Base-by-base conservation (phyloP, 148 eudicot genomes). In the Silene conica region DNA sequence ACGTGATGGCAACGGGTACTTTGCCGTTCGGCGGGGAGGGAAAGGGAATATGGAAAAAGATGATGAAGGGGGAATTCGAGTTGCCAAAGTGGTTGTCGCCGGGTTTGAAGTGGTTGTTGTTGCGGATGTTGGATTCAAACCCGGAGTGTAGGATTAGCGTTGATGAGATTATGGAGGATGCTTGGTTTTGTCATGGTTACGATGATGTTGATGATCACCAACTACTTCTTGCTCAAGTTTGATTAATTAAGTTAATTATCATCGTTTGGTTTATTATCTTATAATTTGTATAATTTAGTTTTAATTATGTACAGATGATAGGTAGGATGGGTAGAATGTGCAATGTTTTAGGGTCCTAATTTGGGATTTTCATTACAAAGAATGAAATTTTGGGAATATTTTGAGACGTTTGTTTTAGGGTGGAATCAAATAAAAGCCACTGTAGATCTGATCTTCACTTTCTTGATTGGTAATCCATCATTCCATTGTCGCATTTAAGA, bases 81-180 rank as follows among this genome's bases (percentile, higher is more conserved):
- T 74, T 89, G 67, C 92, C 92, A 0, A 83, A 86, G 38, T 85
- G 87, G 89, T 84, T 80, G 74, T 84, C 93, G 1, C 84, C 93
- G 3, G 89, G 85, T 10, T 78, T 92, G 2, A 86, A 79, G 18
- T 76, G 78, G 67, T 73, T 92, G 46, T 43, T 92, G 34, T 74
- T 80, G 34, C 86, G 97, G 45, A 75, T 92, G 34, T 79, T 92
- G 31, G 97, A 92, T 50, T 77, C 89, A 38, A 86, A 90, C 78
- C 96, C 97, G 28, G 80, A 76, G 1, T 86, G 89, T 8, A 73
- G 97, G 48, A 88, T 90, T 69, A 84, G 82, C 28, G 73, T 92
- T 43, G 82, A 86, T 12, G 96, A 88, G 75, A 86, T 92, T 15
- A 1, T 79, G 25, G 72, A 69, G 23, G 90, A 92, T 70, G 85